Evolutionary conservation across 2,329 filamentous ascomycete genomes (phyloP).

Genomic region (Beauveria sp.): DNA sequence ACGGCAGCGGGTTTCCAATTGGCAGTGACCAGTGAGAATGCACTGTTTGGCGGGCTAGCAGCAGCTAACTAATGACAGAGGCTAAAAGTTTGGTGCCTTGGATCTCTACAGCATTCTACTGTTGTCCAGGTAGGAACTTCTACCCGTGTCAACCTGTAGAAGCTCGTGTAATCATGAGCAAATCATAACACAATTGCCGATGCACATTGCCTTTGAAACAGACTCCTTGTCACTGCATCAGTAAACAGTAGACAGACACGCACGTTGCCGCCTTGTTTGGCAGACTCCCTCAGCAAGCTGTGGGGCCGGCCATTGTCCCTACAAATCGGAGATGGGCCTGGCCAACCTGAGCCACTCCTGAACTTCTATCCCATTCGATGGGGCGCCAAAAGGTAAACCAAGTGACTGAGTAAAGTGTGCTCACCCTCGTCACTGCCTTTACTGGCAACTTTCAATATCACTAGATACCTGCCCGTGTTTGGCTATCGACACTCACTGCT

Average conservation of each 20-base stretch:
- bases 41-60: neutral
- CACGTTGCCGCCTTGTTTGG: neutral
- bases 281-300: neutral
- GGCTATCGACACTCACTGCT: neutral
- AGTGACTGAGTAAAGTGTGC: no score
- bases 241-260: no score
- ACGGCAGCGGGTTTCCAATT: neutral
- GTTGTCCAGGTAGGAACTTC: no score
- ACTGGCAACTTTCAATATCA: no score
- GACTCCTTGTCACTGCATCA: no score
- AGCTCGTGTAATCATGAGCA: no score
- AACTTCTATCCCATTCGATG: constrained; percentile 8
- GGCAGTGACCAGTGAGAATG: neutral
- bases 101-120: neutral
- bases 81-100: neutral
- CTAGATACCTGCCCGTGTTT: no score
- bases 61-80: neutral
- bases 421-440: neutral
- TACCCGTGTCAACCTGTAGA: no score
- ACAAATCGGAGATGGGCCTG: constrained; percentile 1
- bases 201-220: no score
- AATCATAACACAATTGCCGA: no score
- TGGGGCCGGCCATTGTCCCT: neutral
- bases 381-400: neutral
- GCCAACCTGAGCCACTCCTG: neutral